Base-by-base conservation (phyloP, 78 protist species). In the Diacronema lutheri region DNA sequence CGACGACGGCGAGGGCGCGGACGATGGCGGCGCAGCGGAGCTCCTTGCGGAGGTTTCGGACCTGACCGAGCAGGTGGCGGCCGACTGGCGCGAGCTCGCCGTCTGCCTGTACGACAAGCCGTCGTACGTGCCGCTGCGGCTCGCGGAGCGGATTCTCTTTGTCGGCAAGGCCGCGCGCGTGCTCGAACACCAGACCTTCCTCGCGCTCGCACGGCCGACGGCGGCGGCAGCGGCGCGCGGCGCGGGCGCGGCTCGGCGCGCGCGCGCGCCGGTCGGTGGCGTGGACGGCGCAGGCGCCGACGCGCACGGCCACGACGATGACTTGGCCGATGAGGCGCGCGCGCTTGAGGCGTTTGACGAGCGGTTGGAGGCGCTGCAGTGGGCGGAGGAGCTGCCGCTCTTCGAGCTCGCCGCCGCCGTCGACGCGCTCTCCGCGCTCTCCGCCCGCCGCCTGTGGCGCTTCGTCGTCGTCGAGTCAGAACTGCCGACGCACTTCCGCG, bases 141-240 rank as follows among this genome's bases (percentile, higher is more conserved):
- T 57, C 19, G 83, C 69, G 9, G 83, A 77, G 68, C 58, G 25
- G 12, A 56, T 50, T 35, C 61, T 77, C 62, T 77, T 77, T 40
- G 33, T 35, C 40, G 83, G 83, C 31, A 55, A 31, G 35, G 83
- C 68, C 21, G 69, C 13, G 31, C 68, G 44, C 20, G 41, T 56
- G 25, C 83, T 77, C 33, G 68, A 61, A 13, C 68, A 61, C 35
- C 33, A 2, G 33, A 9, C 29, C 0, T 61, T 26, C 29, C 33
- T 7, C 1, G 68, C 19, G 33, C 68, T 14, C 33, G 35, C 68
- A 1, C 73, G 73, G 23, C 26, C 46, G 23, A 20, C 46, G 31
- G 56, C 21, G 23, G 55, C 77, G 55, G 9, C 55, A 26, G 23
- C 40, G 37, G 56, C n/a, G 62, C 0, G 29, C 20, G 16, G 12